These are phyloP conservation scores for Podaxis pistillaris DNA, from an alignment of 768 basidiomycete genomes.

Conservation along the genomic window DNA sequence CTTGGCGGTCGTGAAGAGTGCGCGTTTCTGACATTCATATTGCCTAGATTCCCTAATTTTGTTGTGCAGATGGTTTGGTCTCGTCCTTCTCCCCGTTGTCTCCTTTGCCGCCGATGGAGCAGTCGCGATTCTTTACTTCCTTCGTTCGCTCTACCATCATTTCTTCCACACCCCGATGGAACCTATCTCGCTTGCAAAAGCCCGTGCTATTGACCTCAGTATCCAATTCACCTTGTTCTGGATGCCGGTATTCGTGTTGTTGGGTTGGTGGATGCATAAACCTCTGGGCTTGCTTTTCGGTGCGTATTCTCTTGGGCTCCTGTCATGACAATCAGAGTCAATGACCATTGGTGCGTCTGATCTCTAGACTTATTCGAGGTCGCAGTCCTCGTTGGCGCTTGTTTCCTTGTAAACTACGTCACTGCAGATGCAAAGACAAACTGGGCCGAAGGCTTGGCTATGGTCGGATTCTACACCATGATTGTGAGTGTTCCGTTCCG, in stretches of 20 bases:
- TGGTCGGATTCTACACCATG: constrained; percentile 69
- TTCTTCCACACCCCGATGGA: constrained; percentile 38
- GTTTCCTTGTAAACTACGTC: constrained; percentile 79
- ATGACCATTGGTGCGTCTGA: background rate
- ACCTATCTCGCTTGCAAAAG: constrained; percentile 61
- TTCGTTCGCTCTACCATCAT: constrained; percentile 40
- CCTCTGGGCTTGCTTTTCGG: constrained; percentile 70
- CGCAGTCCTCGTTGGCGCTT: constrained; percentile 59
- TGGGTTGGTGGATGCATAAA: constrained; percentile 64
- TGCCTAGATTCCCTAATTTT: background rate
- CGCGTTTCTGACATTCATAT: constrained; percentile 13
- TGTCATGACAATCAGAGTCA: background rate
- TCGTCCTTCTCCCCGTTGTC: constrained; percentile 68
- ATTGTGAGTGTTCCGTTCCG: constrained; percentile 38
- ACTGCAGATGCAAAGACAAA: constrained; percentile 79
- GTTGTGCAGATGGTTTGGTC: constrained; percentile 61
- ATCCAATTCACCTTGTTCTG: constrained; percentile 80
- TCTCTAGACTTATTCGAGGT: constrained; percentile 66
- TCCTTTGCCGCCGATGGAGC: constrained; percentile 74
- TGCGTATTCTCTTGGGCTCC: constrained; percentile 25
- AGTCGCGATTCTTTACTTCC: constrained; percentile 57
- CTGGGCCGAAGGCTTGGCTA: constrained; percentile 69
- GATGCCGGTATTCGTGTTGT: constrained; percentile 70
- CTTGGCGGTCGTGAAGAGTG: constrained; percentile 53
- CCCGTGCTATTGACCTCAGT: constrained; percentile 70